Conservation (phyloP, 2,329 filamentous ascomycete genomes). For the Colletotrichum shisoi region DNA sequence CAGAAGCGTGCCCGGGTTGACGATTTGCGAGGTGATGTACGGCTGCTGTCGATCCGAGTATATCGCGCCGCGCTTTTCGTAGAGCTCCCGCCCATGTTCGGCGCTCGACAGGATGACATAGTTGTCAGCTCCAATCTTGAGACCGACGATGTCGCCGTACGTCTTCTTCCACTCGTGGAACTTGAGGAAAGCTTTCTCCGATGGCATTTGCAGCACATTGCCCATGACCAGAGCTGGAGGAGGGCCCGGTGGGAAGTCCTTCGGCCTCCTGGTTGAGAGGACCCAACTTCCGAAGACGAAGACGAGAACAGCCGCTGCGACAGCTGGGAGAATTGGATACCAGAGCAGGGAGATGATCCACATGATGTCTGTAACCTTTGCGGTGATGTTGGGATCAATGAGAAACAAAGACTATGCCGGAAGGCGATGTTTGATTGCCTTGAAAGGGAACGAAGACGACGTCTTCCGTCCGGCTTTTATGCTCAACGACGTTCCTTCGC, state of each 20-base stretch:
- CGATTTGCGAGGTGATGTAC: conserved; percentile 42
- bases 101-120: conserved; percentile 49
- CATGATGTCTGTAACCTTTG: conserved; percentile 1
- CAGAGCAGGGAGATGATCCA: neutral
- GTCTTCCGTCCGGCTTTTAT: too few species aligned
- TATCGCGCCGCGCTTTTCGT: conserved; percentile 49
- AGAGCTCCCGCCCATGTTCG: conserved; percentile 48
- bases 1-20: conserved; percentile 39
- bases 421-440: neutral
- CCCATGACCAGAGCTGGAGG: conserved; percentile 42
- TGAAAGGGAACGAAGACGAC: too few species aligned
- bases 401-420: neutral
- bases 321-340: neutral
- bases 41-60: conserved; percentile 51
- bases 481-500: too few species aligned
- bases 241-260: conserved; percentile 42
- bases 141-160: conserved; percentile 49
- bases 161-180: conserved; percentile 47
- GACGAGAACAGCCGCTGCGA: neutral
- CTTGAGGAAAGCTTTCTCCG: conserved; percentile 41
- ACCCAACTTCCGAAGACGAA: conserved; percentile 10
- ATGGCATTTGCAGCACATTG: conserved; percentile 44
- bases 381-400: neutral
- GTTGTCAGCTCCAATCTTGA: conserved; percentile 46
- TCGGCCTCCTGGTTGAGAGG: conserved; percentile 18